Percentiles rank a stretch among this genome's conserved stretches.
These are phyloP conservation scores for Kondoa malvinella DNA, from an alignment of 768 basidiomycete species.

Conservation along the genomic window DNA sequence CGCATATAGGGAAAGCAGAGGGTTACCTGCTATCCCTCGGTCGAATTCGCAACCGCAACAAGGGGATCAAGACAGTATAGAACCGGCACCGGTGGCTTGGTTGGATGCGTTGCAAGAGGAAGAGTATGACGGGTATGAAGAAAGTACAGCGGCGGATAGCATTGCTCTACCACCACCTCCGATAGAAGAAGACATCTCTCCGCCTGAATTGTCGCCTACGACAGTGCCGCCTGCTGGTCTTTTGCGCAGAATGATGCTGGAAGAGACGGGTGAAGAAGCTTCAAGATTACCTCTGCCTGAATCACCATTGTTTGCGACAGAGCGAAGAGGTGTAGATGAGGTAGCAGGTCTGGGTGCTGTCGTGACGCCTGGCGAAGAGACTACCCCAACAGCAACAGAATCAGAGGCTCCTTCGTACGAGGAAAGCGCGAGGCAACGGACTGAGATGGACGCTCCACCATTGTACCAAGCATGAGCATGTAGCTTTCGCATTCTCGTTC, in stretches of 20 bases:
- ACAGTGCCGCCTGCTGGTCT: background rate
- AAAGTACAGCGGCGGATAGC: conserved; percentile 10
- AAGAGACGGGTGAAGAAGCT: background rate
- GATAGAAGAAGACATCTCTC: conserved; percentile 24
- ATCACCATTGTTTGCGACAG: background rate
- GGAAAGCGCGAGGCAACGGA: background rate
- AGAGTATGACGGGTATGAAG: conserved; percentile 28
- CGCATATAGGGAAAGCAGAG: too few species aligned
- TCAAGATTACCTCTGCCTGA: background rate
- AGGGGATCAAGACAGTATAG: too few species aligned
- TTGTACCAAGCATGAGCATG: too few species aligned
- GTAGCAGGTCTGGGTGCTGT: background rate
- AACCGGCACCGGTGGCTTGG: background rate
- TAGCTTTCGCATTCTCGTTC: too few species aligned
- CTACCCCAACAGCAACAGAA: too few species aligned
- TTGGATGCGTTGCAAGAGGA: conserved; percentile 11
- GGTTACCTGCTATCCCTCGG: too few species aligned
- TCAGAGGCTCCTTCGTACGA: background rate
- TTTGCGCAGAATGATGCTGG: background rate
- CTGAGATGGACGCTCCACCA: background rate
- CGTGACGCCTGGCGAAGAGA: too few species aligned
- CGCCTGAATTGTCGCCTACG: conserved; percentile 9
- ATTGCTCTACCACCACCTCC: conserved; percentile 15
- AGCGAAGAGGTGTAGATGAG: background rate
- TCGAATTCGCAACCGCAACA: too few species aligned